Base-by-base conservation (phyloP, 1,284 basidiomycete genomes). In the Agroathelia rolfsii region DNA sequence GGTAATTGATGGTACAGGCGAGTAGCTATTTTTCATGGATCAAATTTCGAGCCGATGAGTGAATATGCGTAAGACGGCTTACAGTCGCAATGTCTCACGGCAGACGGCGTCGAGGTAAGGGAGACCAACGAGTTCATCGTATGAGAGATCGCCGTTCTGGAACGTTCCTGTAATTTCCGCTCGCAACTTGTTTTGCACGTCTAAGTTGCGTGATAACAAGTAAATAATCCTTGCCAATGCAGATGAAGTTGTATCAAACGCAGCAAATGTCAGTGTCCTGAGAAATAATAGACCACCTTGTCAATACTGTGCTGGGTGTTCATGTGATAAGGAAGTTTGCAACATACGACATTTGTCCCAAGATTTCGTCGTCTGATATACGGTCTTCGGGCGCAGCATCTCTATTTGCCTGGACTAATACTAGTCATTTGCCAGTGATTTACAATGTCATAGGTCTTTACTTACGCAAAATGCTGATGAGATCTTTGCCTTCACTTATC, bases 81-180 rank as follows among this genome's bases (percentile, higher is more conserved):
- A 66, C 61, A 68, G 35, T 33, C 66, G 47, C 31, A 69, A 43
- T 4, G 64, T 66, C 41, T 70, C 66, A 32, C 62, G 63, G 5
- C 64, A 47, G 2, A 68, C 58, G 2, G 64, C 61, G 39, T 70
- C 65, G 1, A 70, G 50, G 44, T 53, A 59, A 2, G 62, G 61
- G 4, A 67, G 47, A 0, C 40, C 41, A 31, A 49, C 54, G 6
- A 68, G 40, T 8, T 48, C 50, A 19, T 67, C 62, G 39, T 61
- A 61, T 13, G 40, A 45, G 8, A 65, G 45, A 23, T 40, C 41
- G 36, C 42, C 42, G 22, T 45, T 44, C n/a, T 33, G 31, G 12
- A 39, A 45, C 8, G 46, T 47, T 5, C 37, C 39, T 8, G 38
- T 40, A 26, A 64, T 43, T 40, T 66, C 63, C 19, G 48, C 32